Conservation (phyloP, 2,329 filamentous ascomycete genomes). For the Aureobasidium sp. region DNA sequence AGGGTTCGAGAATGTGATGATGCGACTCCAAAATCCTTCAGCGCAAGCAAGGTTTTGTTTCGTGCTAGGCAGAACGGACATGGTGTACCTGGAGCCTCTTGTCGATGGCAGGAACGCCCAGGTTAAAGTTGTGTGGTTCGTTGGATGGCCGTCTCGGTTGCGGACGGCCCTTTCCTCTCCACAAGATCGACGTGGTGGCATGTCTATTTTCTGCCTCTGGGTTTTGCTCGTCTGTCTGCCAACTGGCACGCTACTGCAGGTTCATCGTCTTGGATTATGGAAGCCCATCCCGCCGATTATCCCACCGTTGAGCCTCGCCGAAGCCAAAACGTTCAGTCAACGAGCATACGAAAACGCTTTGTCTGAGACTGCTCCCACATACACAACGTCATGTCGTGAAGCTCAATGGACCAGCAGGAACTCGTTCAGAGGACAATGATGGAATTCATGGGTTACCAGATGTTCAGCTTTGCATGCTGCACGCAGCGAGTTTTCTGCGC, state of each 20-base stretch:
- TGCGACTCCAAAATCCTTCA: background rate
- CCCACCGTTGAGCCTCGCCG: slow-evolving; percentile 2
- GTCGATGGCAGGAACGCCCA: background rate
- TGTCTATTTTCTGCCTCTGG: slow-evolving; percentile 10
- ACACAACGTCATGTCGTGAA: background rate
- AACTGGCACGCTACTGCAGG: slow-evolving; percentile 9
- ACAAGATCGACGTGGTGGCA: slow-evolving; percentile 9
- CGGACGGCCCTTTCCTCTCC: background rate
- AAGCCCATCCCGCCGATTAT: background rate
- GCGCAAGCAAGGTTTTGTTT: background rate
- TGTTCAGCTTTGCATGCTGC: background rate
- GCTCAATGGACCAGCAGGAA: background rate
- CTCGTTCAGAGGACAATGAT: background rate
- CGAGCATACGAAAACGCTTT: slow-evolving; percentile 14
- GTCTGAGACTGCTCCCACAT: background rate
- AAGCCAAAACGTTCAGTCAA: slow-evolving; percentile 1
- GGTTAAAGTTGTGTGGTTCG: background rate
- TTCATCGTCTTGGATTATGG: slow-evolving; percentile 6
- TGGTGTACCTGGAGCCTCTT: background rate
- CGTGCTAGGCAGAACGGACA: background rate
- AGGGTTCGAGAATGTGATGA: background rate
- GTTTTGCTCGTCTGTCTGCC: background rate
- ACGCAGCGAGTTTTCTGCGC: background rate
- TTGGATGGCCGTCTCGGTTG: slow-evolving; percentile 4
- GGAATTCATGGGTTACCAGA: background rate